Conservation (phyloP, 129 eudicot species). For the Daucus carota region DNA sequence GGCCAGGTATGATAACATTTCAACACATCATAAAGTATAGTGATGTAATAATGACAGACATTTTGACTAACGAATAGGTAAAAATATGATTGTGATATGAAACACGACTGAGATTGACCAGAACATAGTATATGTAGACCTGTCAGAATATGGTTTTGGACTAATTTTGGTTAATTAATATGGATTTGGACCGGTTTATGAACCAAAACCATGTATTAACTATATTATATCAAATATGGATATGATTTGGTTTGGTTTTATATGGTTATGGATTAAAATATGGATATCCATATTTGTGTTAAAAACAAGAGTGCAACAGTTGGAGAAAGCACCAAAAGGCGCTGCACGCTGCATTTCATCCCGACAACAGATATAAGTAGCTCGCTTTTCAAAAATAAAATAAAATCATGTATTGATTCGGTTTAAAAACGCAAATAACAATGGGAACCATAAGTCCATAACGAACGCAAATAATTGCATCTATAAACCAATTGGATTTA, state of each 20-base stretch:
- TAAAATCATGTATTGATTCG: not conserved
- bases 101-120: not conserved
- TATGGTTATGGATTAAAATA: no score
- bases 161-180: no score
- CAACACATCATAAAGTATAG: not conserved
- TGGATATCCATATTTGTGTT: no score
- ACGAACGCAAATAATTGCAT: constrained; percentile 10
- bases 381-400: not conserved
- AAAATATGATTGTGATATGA: not conserved
- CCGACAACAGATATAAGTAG: not conserved
- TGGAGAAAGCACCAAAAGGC: not conserved
- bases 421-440: not conserved
- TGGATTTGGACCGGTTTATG: no score
- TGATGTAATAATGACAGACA: not conserved
- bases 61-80: not conserved
- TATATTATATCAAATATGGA: no score
- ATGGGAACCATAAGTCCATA: not conserved
- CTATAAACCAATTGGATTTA: constrained; percentile 14
- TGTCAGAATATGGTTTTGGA: no score
- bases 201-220: no score
- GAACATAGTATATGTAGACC: not conserved
- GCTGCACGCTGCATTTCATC: not conserved
- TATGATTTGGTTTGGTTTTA: no score
- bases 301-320: no score
- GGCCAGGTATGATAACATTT: not conserved